These are phyloP conservation scores for Quercus agrifolia DNA, from an alignment of 306 rosid genomes.

Conservation along the genomic window DNA sequence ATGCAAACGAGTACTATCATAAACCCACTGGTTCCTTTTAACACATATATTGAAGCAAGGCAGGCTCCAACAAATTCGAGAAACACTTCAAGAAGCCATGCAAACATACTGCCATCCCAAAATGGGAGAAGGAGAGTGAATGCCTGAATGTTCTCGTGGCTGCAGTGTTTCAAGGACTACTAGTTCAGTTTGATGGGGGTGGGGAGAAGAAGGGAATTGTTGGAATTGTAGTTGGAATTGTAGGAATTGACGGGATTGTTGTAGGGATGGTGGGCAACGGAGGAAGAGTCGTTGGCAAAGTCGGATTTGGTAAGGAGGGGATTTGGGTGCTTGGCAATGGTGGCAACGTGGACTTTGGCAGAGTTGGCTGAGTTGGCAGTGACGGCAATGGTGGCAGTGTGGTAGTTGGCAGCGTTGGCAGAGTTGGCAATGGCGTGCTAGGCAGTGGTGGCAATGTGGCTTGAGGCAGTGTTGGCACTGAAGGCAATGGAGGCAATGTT, in stretches of 20 bases:
- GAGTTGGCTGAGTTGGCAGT: constrained; percentile 6
- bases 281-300: constrained; percentile 21
- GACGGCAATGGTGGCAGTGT: background rate
- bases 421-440: background rate
- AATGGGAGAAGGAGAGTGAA: background rate
- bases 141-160: background rate
- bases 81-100: too few relatives aligned
- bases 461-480: background rate
- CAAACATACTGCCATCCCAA: background rate
- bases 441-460: constrained; percentile 3
- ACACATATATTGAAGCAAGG: background rate
- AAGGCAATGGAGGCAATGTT: constrained; percentile 20
- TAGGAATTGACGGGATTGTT: constrained; percentile 7
- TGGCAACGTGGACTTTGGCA: constrained; percentile 26
- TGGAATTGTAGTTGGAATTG: constrained; percentile 16
- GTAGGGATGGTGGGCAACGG: constrained; percentile 21
- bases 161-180: background rate
- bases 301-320: constrained; percentile 1
- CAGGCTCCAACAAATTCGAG: too few relatives aligned
- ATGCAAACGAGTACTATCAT: background rate
- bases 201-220: constrained; percentile 15
- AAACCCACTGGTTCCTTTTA: background rate
- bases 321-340: constrained; percentile 16
- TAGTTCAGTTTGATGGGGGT: constrained; percentile 25
- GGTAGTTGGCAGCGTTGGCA: background rate